A percentile compares a stretch with the other conserved stretches of the same genome.
Evolutionary conservation across 75 land plant genomes (phyloP).

Genomic region (Pseudotsuga menziesii): DNA sequence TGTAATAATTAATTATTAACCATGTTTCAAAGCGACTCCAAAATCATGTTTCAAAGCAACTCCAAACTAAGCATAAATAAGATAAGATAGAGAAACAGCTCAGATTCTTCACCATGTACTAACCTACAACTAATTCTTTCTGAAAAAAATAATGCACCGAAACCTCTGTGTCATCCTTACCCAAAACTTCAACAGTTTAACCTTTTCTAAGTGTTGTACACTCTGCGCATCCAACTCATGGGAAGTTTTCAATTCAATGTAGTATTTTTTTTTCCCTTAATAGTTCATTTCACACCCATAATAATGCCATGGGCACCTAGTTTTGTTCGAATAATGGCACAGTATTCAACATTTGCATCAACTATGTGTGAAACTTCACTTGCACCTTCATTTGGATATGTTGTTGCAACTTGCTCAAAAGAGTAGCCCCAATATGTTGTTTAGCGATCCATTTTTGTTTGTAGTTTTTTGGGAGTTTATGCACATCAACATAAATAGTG

Average conservation of each 20-base stretch:
- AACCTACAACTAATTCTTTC: background rate
- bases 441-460: too few species aligned
- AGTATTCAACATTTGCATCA: conserved; percentile 94
- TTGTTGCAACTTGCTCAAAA: conserved; percentile 91
- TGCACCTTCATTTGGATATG: conserved; percentile 38
- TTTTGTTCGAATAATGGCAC: conserved; percentile 88
- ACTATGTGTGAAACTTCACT: conserved; percentile 44
- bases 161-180: conserved; percentile 29
- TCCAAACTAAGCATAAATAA: too few species aligned
- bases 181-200: conserved; percentile 92
- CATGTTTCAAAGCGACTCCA: too few species aligned
- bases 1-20: too few species aligned
- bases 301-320: conserved; percentile 97
- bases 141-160: background rate
- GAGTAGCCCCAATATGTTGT: conserved; percentile 95
- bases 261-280: conserved; percentile 72
- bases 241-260: conserved; percentile 88
- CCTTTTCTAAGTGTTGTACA: conserved; percentile 75
- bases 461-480: too few species aligned
- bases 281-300: conserved; percentile 99
- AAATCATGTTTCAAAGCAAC: too few species aligned
- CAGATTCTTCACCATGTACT: background rate
- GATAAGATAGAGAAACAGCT: background rate
- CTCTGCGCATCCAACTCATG: conserved; percentile 87
- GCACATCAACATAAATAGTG: too few species aligned